Evolutionary conservation across 495 filamentous ascomycete genomes (phyloP), one percentile per base, ranked within the genome.

Genomic region (Filosporella fistucella): DNA sequence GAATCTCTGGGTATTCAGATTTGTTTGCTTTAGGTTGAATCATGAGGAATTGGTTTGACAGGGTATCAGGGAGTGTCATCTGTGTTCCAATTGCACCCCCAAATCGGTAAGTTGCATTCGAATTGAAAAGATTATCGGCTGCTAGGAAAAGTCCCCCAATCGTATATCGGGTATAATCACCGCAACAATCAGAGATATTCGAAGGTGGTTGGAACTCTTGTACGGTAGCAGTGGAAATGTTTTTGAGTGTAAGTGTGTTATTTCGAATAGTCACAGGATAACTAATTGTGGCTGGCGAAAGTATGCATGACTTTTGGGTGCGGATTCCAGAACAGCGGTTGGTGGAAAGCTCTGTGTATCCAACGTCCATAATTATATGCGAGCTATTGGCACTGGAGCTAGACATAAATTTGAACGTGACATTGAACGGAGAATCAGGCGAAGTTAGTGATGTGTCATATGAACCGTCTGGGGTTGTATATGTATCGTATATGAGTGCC

Each of bases 131-230:
- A 13, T n/a, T 45, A 3, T 20, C 23, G 28, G 42, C 42, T 24
- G 42, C 42, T 11, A 35, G n/a, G 16, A 35, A 45, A n/a, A 45
- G n/a, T 12, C 42, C 42, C n/a, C 29, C 42, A 22, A 45, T 21
- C n/a, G 42, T 45, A 28, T 32, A 45, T n/a, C 13, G 11, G 28
- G n/a, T 3, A 45, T 34, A 45, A 22, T 45, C 42, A 17, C 42
- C 30, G 2, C 28, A 14, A 35, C 42, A 16, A 23, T 45, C 42
- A 4, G 20, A 34, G 42, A 11, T n/a, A n/a, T n/a, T n/a, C n/a
- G n/a, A n/a, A n/a, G n/a, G n/a, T n/a, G n/a, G n/a, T n/a, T n/a
- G n/a, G n/a, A n/a, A n/a, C n/a, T n/a, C n/a, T n/a, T n/a, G n/a
- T n/a, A n/a, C n/a, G n/a, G n/a, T n/a, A n/a, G n/a, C n/a, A n/a